Evolutionary conservation across 2,329 filamentous ascomycete genomes (phyloP), one percentile per base, ranked within the genome.

Genomic region (Ceratocystiopsis minuta): DNA sequence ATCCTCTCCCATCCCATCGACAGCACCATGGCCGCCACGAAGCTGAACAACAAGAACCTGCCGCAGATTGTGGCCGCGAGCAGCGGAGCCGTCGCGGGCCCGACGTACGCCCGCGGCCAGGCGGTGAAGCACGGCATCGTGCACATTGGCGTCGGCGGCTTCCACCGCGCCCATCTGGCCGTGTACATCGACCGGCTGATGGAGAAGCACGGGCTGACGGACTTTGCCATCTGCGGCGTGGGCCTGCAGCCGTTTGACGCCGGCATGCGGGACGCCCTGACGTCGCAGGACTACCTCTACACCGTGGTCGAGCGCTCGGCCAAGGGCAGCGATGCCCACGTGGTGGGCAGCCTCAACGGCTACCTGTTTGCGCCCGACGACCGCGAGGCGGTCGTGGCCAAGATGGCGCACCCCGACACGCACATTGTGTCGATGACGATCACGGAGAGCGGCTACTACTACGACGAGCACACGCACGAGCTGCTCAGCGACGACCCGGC

Each of bases 391-490:
- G 66, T 70, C 46, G 62, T 70, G 31, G 61, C 60, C 51, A 70
- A 70, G 60, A 68, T 70, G 66, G 67, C 67, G 2, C 60, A 68
- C 55, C 59, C 64, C 0, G 65, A 70, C 50, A 70, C 67, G 13
- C 64, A 61, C 51, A 70, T 70, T 46, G 67, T 70, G 31, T 70
- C 67, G 15, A 52, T 70, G 53, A 70, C 67, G 51, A 70, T 70
- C 52, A 70, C 67, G 36, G 67, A 70, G 57, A 67, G 63, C 51
- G 67, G 67, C 47, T 70, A 70, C 62, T 70, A 66, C 58, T 69
- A 70, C 59, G 68, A 70, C 52, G 67, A 70, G 52, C 68, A 70
- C 60, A 66, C 66, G n/a, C 67, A 70, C 57, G 55, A 69, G 57
- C 58, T 70, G 44, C 54, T 62, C 46, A 53, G 54, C 33, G 60